Conservation (phyloP, 1,284 basidiomycete species). For the Moesziomyces aphidis region DNA sequence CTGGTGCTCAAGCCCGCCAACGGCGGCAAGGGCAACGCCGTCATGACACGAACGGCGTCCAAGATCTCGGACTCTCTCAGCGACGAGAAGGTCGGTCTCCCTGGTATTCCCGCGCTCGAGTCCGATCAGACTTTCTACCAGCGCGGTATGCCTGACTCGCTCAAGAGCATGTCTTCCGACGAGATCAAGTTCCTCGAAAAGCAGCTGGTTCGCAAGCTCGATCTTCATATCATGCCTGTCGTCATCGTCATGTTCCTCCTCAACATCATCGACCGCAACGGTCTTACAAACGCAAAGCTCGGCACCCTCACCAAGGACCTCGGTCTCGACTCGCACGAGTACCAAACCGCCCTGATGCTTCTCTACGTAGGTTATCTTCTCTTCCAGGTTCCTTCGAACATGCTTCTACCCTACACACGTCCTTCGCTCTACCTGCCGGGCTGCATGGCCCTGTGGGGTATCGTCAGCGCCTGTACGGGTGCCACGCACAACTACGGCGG, state of each 20-base stretch:
- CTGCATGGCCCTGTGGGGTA: constrained; percentile 49
- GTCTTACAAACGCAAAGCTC: constrained; percentile 29
- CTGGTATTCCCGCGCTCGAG: no score
- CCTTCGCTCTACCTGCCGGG: constrained; percentile 49
- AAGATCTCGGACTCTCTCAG: no score
- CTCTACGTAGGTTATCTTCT: constrained; percentile 35
- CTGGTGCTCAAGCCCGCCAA: no score
- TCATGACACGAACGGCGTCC: no score
- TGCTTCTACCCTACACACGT: constrained; percentile 30
- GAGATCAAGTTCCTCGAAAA: constrained; percentile 47
- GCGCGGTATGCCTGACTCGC: no score
- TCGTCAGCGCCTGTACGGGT: constrained; percentile 29
- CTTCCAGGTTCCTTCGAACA: constrained; percentile 49
- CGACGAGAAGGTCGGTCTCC: no score
- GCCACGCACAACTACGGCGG: background rate
- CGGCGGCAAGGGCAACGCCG: no score
- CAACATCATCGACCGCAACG: constrained; percentile 24
- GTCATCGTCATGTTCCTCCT: constrained; percentile 67
- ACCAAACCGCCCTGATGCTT: constrained; percentile 24
- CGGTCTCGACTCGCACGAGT: constrained; percentile 19
- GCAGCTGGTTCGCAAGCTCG: constrained; percentile 68
- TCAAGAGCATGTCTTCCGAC: no score
- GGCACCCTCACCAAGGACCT: constrained; percentile 29
- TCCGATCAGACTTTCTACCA: no score
- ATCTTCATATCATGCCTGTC: constrained; percentile 66